Evolutionary conservation across 345 rosid species (phyloP), one percentile per base, ranked within the genome.

Genomic region (Erysimum cheiranthoides): DNA sequence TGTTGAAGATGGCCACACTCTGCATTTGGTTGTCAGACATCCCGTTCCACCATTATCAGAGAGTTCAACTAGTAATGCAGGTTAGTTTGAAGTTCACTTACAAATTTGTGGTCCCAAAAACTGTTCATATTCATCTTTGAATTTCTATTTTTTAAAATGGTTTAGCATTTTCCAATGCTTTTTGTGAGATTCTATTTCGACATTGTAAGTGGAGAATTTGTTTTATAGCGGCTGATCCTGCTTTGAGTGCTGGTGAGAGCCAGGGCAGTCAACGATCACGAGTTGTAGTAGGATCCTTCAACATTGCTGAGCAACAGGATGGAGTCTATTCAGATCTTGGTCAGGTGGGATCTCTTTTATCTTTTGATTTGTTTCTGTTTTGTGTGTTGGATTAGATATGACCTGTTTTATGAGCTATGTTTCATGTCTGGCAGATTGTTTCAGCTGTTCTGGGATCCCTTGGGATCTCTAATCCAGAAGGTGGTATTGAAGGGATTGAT

Each of bases 1-100:
- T 73, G 88, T 86, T 54, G 92, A 88, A 79, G 88, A 88, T 65
- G 90, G 92, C 63, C 88, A 85, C 71, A 80, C 87, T 42, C 76
- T 86, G 73, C 90, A 84, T 76, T 59, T 86, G 78, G 92, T 88
- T 43, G 87, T 83, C 61, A 73, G 90, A 73, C 90, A 84, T 61
- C 86, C 86, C 70, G 40, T 82, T 56, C 78, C 81, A 36, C 74
- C 77, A 61, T 76, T 86, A 56, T 64, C 81, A 27, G 86, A 83
- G 77, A 73, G 82, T 74, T 67, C 81, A 38, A 47, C 83, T 67
- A 74, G 62, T 82, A 65, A 80, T 70, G 62, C 84, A 83, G 90
- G 92, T 84, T 66, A 18, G 66, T 30, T 54, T 57, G 32, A 42
- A 42, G 58, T 47, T 49, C 65, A 73, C 61, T 30, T 72, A 54